Evolutionary conservation across 139 green algal genomes (phyloP).

Genomic region (Chlamydomonas incerta): DNA sequence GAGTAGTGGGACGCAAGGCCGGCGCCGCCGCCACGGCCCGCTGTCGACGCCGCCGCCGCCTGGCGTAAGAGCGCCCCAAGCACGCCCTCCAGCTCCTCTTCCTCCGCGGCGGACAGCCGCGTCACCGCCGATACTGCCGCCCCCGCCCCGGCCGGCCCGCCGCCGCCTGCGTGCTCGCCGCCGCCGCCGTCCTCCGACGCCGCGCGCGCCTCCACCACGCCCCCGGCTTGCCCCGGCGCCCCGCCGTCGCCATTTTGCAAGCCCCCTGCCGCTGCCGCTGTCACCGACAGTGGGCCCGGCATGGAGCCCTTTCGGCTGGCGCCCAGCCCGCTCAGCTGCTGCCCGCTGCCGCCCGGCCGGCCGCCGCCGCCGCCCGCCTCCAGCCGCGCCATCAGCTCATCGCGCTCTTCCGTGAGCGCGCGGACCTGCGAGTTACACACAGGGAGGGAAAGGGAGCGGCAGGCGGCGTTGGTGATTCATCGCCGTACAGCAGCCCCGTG

Average conservation of each 20-base stretch:
- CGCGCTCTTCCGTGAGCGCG: slow-evolving; percentile 33
- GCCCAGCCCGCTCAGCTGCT: no score
- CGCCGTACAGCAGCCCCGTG: no score
- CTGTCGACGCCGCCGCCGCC: neutral
- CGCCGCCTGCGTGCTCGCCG: neutral
- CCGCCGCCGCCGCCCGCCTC: neutral
- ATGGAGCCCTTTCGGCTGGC: slow-evolving; percentile 7
- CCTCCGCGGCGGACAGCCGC: neutral
- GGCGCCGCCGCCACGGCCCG: neutral
- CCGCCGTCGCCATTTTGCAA: neutral
- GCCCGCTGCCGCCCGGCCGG: neutral
- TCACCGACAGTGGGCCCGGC: neutral
- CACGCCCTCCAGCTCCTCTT: slow-evolving; percentile 23
- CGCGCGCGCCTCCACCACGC: neutral
- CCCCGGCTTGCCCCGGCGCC: no score
- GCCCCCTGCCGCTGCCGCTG: neutral
- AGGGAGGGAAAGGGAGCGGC: neutral
- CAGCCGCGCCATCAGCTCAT: slow-evolving; percentile 42
- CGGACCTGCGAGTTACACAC: neutral
- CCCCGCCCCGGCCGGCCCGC: neutral
- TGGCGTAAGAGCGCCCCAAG: slow-evolving; percentile 18
- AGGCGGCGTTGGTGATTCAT: no score
- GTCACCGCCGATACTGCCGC: neutral
- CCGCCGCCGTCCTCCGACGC: neutral
- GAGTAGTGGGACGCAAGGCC: no score